Evolutionary conservation across 176 grass and related monocot species (phyloP).

Genomic region (Rhynchospora tenuis): DNA sequence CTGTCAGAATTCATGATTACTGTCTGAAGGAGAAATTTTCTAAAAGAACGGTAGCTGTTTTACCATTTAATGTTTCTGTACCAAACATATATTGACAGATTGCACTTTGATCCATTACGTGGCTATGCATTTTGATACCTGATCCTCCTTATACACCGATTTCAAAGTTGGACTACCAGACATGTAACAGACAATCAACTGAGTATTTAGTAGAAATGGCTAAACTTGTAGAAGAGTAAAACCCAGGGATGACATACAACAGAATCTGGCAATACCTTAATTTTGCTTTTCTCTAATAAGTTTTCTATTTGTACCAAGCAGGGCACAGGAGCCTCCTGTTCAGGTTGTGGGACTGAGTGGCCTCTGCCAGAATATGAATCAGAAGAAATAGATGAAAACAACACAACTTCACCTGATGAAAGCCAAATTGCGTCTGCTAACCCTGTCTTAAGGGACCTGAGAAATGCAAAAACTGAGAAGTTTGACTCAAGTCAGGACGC

Average conservation of each 20-base stretch:
- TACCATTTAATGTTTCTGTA: not conserved
- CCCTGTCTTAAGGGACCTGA: not conserved
- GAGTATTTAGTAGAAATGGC: not conserved
- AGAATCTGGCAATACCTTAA: not conserved
- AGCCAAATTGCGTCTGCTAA: not conserved
- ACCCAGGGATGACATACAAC: not conserved
- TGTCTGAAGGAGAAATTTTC: constrained; percentile 86
- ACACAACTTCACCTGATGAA: constrained; percentile 5
- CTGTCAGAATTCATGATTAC: constrained; percentile 76
- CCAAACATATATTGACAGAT: not conserved
- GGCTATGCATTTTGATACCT: not conserved
- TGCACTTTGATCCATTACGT: not conserved
- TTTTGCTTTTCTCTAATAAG: not conserved
- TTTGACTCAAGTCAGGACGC: not conserved
- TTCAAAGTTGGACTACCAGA: not conserved
- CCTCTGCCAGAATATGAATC: constrained; percentile 40
- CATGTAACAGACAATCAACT: not conserved
- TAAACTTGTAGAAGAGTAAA: not conserved
- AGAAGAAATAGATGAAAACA: constrained; percentile 11
- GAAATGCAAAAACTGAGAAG: not conserved
- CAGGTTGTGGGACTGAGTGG: constrained; percentile 60
- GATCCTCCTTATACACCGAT: not conserved
- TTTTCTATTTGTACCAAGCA: constrained; percentile 10
- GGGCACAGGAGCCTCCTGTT: constrained; percentile 61
- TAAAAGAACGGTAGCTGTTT: constrained; percentile 33